Evolutionary conservation across 768 basidiomycete genomes (phyloP).

Genomic region (Podaxis carcinomalis): DNA sequence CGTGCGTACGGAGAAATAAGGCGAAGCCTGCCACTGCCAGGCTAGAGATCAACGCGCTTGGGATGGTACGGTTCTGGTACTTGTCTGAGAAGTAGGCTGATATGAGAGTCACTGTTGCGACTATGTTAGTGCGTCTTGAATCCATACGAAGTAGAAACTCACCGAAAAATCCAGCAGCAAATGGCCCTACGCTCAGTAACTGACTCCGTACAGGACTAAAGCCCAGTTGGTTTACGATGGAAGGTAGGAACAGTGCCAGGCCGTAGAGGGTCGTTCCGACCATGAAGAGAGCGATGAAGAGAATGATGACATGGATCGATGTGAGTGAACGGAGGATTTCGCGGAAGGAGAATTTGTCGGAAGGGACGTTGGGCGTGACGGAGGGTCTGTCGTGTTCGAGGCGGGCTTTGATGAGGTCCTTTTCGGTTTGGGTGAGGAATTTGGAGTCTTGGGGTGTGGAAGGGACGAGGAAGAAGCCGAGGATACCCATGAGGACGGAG

Average conservation of each 20-base stretch:
- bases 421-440: constrained; percentile 27
- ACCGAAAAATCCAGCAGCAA: constrained; percentile 32
- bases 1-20: constrained; percentile 22
- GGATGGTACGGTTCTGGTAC: constrained; percentile 22
- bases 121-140: background rate
- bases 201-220: constrained; percentile 28
- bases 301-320: constrained; percentile 30
- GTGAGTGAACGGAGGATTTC: constrained; percentile 27
- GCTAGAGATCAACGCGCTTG: constrained; percentile 17
- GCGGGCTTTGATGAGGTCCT: constrained; percentile 29
- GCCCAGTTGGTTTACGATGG: constrained; percentile 32
- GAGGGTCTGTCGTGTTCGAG: constrained; percentile 30
- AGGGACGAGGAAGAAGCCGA: constrained; percentile 35
- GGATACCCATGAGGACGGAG: constrained; percentile 42
- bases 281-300: constrained; percentile 32
- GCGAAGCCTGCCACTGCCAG: constrained; percentile 27
- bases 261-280: constrained; percentile 31
- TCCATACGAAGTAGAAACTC: constrained; percentile 1
- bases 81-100: constrained; percentile 24
- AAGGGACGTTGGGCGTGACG: constrained; percentile 14
- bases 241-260: constrained; percentile 31
- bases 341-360: constrained; percentile 26
- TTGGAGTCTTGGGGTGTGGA: constrained; percentile 26
- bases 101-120: constrained; percentile 20
- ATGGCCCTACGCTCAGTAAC: constrained; percentile 33